Conservation (phyloP, 768 basidiomycete species). For the Lentinula sp. region DNA sequence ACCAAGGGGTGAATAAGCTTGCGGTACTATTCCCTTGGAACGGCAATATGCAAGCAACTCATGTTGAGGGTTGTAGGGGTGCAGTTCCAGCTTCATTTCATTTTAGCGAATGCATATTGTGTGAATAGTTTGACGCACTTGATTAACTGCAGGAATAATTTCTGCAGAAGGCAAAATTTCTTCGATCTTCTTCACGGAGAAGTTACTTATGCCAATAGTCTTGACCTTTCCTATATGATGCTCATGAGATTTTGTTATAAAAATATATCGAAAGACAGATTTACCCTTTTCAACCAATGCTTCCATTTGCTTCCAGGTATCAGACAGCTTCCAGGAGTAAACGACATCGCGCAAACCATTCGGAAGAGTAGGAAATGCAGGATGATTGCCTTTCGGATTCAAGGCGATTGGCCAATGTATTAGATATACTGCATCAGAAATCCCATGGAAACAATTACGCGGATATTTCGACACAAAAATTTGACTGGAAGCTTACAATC, state of each 20-base stretch:
- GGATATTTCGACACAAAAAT: background rate
- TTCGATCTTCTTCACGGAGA: conserved; percentile 61
- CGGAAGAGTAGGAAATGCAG: conserved; percentile 49
- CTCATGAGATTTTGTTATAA: background rate
- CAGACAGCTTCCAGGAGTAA: conserved; percentile 54
- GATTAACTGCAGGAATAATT: conserved; percentile 67
- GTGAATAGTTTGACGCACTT: conserved; percentile 32
- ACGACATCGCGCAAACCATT: conserved; percentile 65
- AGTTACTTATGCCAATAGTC: conserved; percentile 74
- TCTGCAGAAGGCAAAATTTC: conserved; percentile 62
- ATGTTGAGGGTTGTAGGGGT: conserved; percentile 73
- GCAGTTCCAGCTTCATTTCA: conserved; percentile 54
- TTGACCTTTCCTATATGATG: conserved; percentile 49
- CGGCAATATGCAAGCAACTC: conserved; percentile 57
- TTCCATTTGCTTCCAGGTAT: conserved; percentile 88
- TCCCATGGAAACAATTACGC: background rate
- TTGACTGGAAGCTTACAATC: conserved; percentile 48
- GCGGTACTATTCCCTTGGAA: conserved; percentile 59
- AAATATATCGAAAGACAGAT: background rate
- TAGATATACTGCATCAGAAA: conserved; percentile 42
- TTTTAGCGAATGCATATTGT: background rate
- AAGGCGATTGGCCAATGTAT: conserved; percentile 80
- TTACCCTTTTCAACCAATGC: conserved; percentile 57
- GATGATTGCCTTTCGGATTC: conserved; percentile 64
- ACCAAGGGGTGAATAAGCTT: conserved; percentile 82